phyloP scores from a whole-genome alignment of 768 basidiomycete species.

The Suillus alpinus region DNA sequence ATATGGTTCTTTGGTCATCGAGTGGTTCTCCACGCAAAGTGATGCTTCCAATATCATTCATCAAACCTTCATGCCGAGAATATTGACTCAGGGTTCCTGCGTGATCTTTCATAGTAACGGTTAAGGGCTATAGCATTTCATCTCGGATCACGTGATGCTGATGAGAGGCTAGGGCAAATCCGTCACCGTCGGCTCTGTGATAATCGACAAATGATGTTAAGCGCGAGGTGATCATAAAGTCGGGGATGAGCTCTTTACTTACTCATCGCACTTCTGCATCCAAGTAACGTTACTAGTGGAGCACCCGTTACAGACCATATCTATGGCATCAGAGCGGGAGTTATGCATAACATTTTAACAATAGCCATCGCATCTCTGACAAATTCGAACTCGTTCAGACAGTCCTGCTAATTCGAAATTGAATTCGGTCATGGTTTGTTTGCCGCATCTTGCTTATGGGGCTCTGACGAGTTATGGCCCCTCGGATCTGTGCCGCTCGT shows the following conservation, averaged over 20 bases:
- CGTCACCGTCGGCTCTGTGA: too few relatives aligned
- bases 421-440: neutral
- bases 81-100: too few relatives aligned
- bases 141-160: too few relatives aligned
- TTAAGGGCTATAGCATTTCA: too few relatives aligned
- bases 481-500: slow-evolving; percentile 54
- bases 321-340: neutral
- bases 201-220: too few relatives aligned
- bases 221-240: too few relatives aligned
- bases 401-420: neutral
- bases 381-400: neutral
- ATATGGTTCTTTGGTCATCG: neutral
- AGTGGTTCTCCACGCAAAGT: too few relatives aligned
- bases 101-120: too few relatives aligned
- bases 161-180: too few relatives aligned
- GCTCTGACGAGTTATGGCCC: neutral
- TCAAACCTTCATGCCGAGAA: too few relatives aligned
- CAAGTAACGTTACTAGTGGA: neutral
- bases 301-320: neutral
- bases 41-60: too few relatives aligned
- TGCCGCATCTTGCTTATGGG: neutral
- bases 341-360: neutral
- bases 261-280: neutral
- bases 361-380: neutral
- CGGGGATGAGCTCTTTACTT: too few relatives aligned